Base-by-base conservation (phyloP, 768 basidiomycete genomes). In the Trametes meyenii region DNA sequence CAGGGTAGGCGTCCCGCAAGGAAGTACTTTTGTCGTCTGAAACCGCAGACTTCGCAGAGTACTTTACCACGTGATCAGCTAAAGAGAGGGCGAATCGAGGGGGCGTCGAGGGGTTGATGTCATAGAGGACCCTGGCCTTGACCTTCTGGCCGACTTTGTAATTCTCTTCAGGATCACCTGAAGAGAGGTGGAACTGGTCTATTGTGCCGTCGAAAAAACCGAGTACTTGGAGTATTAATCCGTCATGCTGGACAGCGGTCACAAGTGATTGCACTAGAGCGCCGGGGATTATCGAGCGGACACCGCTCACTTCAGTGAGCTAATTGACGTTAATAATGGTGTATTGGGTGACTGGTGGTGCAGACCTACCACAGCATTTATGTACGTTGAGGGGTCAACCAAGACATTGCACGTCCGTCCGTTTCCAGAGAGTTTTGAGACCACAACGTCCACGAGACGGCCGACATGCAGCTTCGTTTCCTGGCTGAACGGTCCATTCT, bases 191-290 rank as follows among this genome's bases (percentile, higher is more conserved):
- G 59, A 89, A 83, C 38, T 85, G 79, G 69, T 97, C 95, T 24
- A 91, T 80, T 0, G 94, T 96, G 35, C 94, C 96, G 39, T 92
- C 89, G 74, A 94, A 98, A 73, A 90, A 96, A 0, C 94, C 95
- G 24, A 96, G 81, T 17, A 98, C 79, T 74, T 96, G 96, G 33
- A 98, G 77, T 71, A 91, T 92, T 36, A 98, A 76, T 17, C 97
- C 97, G 24, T 76, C 80, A 16, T 87, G 78, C 43, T 86, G 79
- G 21, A 90, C 81, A 19, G 86, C 85, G 2, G 94, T 97, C 58
- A 99, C 82, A 40, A 96, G 78, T 11, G 83, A 85, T 72, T 90
- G 87, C 21, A 96, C 93, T 17, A 96, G 81, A 24, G 84, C 79
- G 16, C 95, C 94, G 10, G 97, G 96, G 44, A 98, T 83, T 49